Base-by-base conservation (phyloP, 2,329 filamentous ascomycete genomes). In the Aspergillus pseudoglaucus region DNA sequence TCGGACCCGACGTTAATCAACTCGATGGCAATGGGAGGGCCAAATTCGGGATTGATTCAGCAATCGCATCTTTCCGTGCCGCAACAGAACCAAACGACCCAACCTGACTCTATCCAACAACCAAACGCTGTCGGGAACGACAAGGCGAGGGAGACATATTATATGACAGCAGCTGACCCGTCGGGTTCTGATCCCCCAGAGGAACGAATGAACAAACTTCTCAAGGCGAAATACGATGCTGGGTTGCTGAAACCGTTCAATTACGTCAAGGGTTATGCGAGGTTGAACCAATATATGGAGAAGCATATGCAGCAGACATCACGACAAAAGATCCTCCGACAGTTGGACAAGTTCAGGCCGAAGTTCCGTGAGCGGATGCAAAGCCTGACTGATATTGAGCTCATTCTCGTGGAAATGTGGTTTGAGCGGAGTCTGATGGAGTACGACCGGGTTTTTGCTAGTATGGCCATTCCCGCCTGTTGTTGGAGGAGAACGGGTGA, bases 341-440 rank as follows among this genome's bases (percentile, higher is more conserved):
- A 95, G 62, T 79, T 98, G 39, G 88, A 95, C 68, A 85, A 88
- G 48, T 98, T 98, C 70, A 80, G 93, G 41, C 93, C 93, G 14
- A 95, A 95, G 63, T 98, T 98, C 63, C 81, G 93, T 53, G 91
- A 97, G 69, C 90, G 94, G 71, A 91, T 95, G 65, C 90, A 97
- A 56, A 84, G 79, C 30, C 75, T 97, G 63, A 96, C 88, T 2
- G 93, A 98, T 68, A 87, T 96, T 66, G 89, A 98, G 68, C 81
- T 98, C 22, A 85, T 97, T 23, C 83, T 90, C 50, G 91, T 97
- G 9, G 93, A 98, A 71, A 96, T 97, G 89, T 97, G 93, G 91
- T 97, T 98, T 63, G 93, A 98, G 69, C 83, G 87, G 61, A 93
- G 88, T 54, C 73, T 98, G 58, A 93, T 97, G 87, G 93, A 97